Base-by-base conservation (phyloP, 176 grass and related monocot species). In the Tillandsia leiboldiana region DNA sequence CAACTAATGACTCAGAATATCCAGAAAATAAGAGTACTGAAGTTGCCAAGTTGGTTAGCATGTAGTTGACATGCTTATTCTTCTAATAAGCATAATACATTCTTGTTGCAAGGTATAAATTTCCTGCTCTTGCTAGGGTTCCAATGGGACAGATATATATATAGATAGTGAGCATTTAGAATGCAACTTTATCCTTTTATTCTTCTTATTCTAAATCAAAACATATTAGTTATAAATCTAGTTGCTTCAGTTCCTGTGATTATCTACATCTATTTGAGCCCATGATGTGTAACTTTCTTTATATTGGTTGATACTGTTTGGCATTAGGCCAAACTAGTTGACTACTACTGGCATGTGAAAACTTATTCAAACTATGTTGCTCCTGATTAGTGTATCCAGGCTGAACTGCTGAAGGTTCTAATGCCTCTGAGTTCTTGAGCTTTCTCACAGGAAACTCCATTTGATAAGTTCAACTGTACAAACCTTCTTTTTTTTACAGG, bases 401-500 rank as follows among this genome's bases (percentile, higher is more conserved):
- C 33, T 42, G 33, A 42, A 42, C 33, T 6, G 7, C 33, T 42
- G 33, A 42, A 33, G 33, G 33, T 42, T 42, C 33, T 42, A 42
- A 42, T 42, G 33, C 33, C 33, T 42, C 5, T 42, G 33, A 42
- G 33, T 2, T 61, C 56, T 23, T 3, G 56, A 61, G 52, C 11
- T 13, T 56, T 12, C 11, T 56, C 13, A n/a, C 13, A 56, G 15
- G 4, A 61, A 18, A 15, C 10, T 18, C 13, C 56, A 18, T 61
- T 18, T 61, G 22, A 49, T 49, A 66, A 70, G 42, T 63, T 84
- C 14, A 61, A 50, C 50, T 18, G 10, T 53, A 54, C 3, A 70
- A 71, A 61, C 10, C 29, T 66, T 57, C 69, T 27, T 54, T 54
- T 77, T 74, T 66, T 80, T 49, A 62, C 78, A 97, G 94, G 89